These are phyloP conservation scores for Clonostachys sp. DNA, from an alignment of 2,329 filamentous ascomycete genomes.

Conservation along the genomic window DNA sequence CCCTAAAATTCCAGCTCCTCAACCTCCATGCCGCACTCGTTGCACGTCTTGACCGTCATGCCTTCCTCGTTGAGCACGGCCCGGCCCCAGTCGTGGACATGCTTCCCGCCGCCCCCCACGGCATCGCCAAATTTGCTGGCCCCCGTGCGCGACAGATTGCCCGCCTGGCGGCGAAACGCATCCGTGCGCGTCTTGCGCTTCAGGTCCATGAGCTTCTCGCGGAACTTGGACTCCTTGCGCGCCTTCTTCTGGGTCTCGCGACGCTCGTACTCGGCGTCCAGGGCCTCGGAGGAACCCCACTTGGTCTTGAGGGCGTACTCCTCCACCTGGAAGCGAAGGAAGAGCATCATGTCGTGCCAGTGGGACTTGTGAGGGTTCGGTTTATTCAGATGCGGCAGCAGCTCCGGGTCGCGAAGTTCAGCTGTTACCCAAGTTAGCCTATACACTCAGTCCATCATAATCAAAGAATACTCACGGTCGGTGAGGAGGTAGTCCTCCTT, in stretches of 20 bases:
- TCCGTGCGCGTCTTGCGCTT: conserved; percentile 94
- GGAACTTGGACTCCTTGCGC: conserved; percentile 88
- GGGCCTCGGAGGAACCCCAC: conserved; percentile 81
- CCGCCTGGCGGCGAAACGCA: conserved; percentile 71
- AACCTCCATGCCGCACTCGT: conserved; percentile 73
- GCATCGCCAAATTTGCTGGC: conserved; percentile 70
- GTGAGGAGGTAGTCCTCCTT: conserved; percentile 93
- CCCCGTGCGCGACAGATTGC: conserved; percentile 47
- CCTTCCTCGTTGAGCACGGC: conserved; percentile 67
- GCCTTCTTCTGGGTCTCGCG: conserved; percentile 76
- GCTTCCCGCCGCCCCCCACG: conserved; percentile 61
- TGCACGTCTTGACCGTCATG: conserved; percentile 75
- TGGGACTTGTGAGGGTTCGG: conserved; percentile 95
- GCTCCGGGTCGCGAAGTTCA: conserved; percentile 81
- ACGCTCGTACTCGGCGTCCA: conserved; percentile 85
- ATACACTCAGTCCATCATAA: not conserved
- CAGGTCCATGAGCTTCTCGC: conserved; percentile 78
- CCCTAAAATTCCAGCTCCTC: conserved; percentile 64
- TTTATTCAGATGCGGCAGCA: conserved; percentile 81
- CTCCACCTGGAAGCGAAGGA: conserved; percentile 88
- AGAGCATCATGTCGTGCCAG: conserved; percentile 99
- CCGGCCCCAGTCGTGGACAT: conserved; percentile 85
- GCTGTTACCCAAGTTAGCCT: conserved; percentile 38
- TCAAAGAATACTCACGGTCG: conserved; percentile 58
- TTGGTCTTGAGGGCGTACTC: conserved; percentile 86